Base-by-base conservation (phyloP, 148 eudicot species). In the Oxyria digyna region DNA sequence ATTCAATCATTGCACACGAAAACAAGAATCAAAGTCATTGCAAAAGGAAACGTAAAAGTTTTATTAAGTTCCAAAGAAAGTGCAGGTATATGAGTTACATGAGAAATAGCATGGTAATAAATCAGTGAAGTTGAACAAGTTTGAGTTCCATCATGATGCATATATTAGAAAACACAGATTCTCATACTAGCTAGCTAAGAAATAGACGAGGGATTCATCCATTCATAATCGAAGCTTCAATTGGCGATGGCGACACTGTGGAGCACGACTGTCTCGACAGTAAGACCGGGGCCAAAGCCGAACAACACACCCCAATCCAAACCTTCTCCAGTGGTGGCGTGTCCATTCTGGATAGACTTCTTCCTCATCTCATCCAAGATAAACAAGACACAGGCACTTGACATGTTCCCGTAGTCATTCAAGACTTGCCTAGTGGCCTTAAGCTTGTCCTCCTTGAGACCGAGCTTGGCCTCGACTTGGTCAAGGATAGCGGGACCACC, bases 341-440 rank as follows among this genome's bases (percentile, higher is more conserved):
- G 37, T 26, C 65, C 65, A 11, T 59, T 59, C 33, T 59, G 9
- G 17, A 59, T 15, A 7, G 65, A 59, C 37, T 59, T 59, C 65
- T 59, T 59, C 65, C 65, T 59, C 65, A 59, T 59, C 65, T 59
- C 65, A 24, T 59, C 65, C 17, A 59, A 31, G 37, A 59, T 59
- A 10, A 59, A 59, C 65, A 59, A 15, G 33, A 59, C 65, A 12
- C 65, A 59, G 2, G 65, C 65, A 8, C 65, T 59, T 6, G 65
- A 59, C 65, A 59, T 59, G 37, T 59, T 59, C 27, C 65, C 65
- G 18, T 59, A 59, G 37, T 59, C 65, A 10, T 59, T 59, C 65
- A 59, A 59, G 33, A 59, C 65, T 3, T 59, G 65, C 37, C 65
- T 59, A 9, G 65, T 59, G 15, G 65, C 65, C 35, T 59, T 59